These are phyloP conservation scores for Leucoagaricus sp. DNA, from an alignment of 1,284 basidiomycete species.

Conservation along the genomic window DNA sequence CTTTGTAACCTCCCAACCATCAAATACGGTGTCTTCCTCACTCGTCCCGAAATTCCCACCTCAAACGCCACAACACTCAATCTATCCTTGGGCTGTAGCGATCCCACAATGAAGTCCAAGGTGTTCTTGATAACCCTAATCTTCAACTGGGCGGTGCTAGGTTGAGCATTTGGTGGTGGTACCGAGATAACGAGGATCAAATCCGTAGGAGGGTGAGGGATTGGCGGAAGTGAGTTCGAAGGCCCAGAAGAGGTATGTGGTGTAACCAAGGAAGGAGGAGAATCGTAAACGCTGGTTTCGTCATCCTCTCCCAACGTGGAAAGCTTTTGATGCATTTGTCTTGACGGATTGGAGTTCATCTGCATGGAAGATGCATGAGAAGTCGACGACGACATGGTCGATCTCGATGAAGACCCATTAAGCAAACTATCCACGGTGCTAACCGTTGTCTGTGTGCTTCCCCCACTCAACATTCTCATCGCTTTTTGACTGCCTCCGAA, in stretches of 20 bases:
- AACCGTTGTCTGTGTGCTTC: slow-evolving; percentile 66
- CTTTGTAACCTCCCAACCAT: slow-evolving; percentile 71
- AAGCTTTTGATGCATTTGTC: slow-evolving; percentile 49
- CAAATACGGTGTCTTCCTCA: slow-evolving; percentile 90
- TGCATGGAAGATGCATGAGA: slow-evolving; percentile 62
- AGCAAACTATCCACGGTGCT: slow-evolving; percentile 74
- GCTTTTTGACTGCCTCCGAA: slow-evolving; percentile 76
- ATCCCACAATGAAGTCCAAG: slow-evolving; percentile 81
- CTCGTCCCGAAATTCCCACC: slow-evolving; percentile 74
- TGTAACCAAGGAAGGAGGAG: slow-evolving; percentile 61
- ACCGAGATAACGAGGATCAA: slow-evolving; percentile 91
- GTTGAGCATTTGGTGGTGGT: slow-evolving; percentile 70
- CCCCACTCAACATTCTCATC: slow-evolving; percentile 70
- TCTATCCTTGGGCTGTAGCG: slow-evolving; percentile 75
- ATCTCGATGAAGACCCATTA: slow-evolving; percentile 63
- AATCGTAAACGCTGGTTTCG: slow-evolving; percentile 56
- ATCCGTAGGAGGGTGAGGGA: slow-evolving; percentile 88
- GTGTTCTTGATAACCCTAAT: slow-evolving; percentile 82
- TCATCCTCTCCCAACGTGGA: slow-evolving; percentile 73
- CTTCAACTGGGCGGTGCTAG: slow-evolving; percentile 81
- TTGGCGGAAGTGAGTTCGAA: slow-evolving; percentile 75
- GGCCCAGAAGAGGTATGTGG: slow-evolving; percentile 76
- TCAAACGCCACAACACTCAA: slow-evolving; percentile 89
- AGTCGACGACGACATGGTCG: slow-evolving; percentile 68
- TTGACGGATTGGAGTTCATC: slow-evolving; percentile 29